Evolutionary conservation across 1,284 basidiomycete species (phyloP), one percentile per base, ranked within the genome.

Genomic region (Fomitopsis betulina): DNA sequence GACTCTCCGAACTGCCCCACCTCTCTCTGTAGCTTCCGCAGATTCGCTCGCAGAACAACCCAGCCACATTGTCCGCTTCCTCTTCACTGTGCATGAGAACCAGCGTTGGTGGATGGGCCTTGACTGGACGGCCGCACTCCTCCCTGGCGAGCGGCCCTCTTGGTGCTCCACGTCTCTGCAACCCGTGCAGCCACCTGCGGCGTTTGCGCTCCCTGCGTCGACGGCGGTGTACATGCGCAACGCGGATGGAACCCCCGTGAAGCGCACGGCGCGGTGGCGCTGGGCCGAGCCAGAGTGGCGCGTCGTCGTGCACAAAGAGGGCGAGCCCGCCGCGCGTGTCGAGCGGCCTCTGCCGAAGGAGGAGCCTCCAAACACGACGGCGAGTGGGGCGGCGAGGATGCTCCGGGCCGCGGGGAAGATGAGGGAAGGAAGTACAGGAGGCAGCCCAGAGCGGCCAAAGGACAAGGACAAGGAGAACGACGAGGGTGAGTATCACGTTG

Each of bases 31-130:
- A 9, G 54, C 33, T 33, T 66, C 74, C 23, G 62, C 70, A 12
- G 71, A 76, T 4, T 65, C 74, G 0, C 62, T 73, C 13, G 62
- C 72, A 57, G 37, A 43, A 0, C 54, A 59, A 19, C 59, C 71
- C 12, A 54, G 65, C 54, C 50, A 73, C 62, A 54, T 73, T 49
- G 55, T 93, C 25, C 88, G 91, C 49, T 95, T 95, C 75, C 78
- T 91, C 42, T 95, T 95, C 70, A 92, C 89, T 38, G 75, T 97
- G 32, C 90, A 93, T 69, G 95, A 98, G 73, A 98, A 97, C 72
- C 95, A 98, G 75, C 83, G 95, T 5, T 98, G 95, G 96, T 93
- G 90, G 90, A 82, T 92, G 78, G 89, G 87, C 2, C 79, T 92
- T 42, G 90, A 98, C 74, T 98, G 93, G 93, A 96, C 95, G 0